These are phyloP conservation scores for Malus hybrid DNA, from an alignment of 331 rosid species.

Conservation along the genomic window DNA sequence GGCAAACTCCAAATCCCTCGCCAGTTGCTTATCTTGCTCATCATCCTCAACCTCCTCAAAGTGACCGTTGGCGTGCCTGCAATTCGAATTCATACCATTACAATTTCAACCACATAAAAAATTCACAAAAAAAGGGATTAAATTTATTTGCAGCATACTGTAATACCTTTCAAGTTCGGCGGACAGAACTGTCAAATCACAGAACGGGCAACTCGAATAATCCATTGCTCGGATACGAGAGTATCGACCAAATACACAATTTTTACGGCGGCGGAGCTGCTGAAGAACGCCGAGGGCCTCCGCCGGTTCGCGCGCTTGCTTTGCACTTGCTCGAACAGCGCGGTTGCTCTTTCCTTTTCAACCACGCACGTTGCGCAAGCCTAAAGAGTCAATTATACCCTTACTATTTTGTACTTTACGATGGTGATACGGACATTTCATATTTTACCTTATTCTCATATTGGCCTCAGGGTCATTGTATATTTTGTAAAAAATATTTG, in stretches of 20 bases:
- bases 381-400: background rate
- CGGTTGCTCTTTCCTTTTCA: background rate
- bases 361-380: background rate
- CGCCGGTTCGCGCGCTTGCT: background rate
- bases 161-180: too few species aligned
- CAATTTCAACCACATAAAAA: background rate
- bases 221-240: too few species aligned
- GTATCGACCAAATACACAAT: background rate
- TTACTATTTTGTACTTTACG: background rate
- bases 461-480: background rate
- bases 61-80: constrained; percentile 54
- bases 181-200: too few species aligned
- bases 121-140: background rate
- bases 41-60: constrained; percentile 35
- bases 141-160: too few species aligned
- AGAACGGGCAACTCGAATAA: too few species aligned
- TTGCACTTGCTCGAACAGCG: background rate
- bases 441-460: background rate
- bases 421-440: too few species aligned
- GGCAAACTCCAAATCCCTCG: constrained; percentile 31
- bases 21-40: constrained; percentile 28
- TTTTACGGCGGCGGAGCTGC: background rate
- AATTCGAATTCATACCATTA: background rate
- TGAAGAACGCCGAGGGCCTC: background rate
- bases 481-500: too few species aligned